These are phyloP conservation scores for Croton laevigatus DNA, from an alignment of 441 rosid species.

Conservation along the genomic window DNA sequence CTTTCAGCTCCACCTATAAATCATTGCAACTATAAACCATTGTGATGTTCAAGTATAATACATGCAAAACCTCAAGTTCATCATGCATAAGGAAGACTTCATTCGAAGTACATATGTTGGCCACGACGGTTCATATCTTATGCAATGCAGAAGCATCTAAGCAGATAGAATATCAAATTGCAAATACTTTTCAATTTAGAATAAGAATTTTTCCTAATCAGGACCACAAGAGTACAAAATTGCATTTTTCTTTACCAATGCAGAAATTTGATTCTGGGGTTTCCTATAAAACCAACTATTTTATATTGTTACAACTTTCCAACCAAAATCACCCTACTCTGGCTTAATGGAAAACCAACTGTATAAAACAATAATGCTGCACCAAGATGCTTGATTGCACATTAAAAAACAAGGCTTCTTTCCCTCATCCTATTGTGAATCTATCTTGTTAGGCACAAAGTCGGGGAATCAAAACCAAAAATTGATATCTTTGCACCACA, in stretches of 20 bases:
- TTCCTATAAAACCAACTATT: no score
- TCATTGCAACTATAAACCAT: constrained; percentile 32
- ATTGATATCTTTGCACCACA: neutral
- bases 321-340: no score
- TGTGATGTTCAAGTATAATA: neutral
- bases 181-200: no score
- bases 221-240: no score
- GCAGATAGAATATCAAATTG: no score
- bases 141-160: no score
- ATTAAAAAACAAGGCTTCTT: neutral
- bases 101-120: neutral
- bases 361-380: no score
- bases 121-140: neutral
- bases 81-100: neutral
- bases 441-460: neutral
- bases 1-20: constrained; percentile 91
- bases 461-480: neutral
- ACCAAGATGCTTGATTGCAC: neutral
- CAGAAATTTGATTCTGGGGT: no score
- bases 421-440: neutral
- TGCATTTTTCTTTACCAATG: no score
- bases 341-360: no score
- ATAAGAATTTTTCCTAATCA: no score
- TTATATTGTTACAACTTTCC: no score
- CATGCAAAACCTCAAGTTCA: neutral